These are phyloP conservation scores for Mycosarcoma mackinlayi DNA, from an alignment of 1,284 basidiomycete genomes.

Conservation along the genomic window DNA sequence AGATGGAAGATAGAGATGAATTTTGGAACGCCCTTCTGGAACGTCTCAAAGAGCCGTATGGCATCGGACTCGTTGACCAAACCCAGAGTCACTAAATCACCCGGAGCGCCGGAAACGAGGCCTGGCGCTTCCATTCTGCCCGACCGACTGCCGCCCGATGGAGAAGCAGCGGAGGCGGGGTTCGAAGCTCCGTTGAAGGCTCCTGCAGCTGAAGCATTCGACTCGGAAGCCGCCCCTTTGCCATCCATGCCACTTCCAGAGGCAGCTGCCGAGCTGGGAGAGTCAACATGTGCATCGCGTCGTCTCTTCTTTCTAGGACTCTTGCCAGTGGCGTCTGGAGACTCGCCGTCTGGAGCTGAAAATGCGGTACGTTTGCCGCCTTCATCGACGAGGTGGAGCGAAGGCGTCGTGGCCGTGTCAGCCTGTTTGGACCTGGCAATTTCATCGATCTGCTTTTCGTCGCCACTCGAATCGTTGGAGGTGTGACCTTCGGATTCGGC, in stretches of 20 bases:
- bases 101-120: constrained; percentile 22
- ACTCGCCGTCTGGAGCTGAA: constrained; percentile 5
- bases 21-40: constrained; percentile 71
- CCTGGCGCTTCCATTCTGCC: constrained; percentile 50
- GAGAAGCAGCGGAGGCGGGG: constrained; percentile 15
- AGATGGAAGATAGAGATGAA: constrained; percentile 95
- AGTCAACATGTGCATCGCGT: constrained; percentile 16
- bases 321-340: constrained; percentile 1
- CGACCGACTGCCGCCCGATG: constrained; percentile 21
- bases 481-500: constrained; percentile 70
- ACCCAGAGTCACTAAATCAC: constrained; percentile 44
- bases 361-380: constrained; percentile 24
- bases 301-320: constrained; percentile 32
- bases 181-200: background rate
- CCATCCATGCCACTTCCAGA: constrained; percentile 1
- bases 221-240: constrained; percentile 8
- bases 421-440: constrained; percentile 2
- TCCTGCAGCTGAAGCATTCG: constrained; percentile 1
- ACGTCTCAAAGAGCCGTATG: constrained; percentile 61
- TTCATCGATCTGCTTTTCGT: constrained; percentile 20
- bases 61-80: constrained; percentile 84
- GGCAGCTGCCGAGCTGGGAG: constrained; percentile 3
- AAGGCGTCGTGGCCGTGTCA: constrained; percentile 5
- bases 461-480: constrained; percentile 32
- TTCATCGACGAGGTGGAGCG: constrained; percentile 31